Conservation (phyloP, 1,284 basidiomycete genomes). For the Anthracocystis setariae region DNA sequence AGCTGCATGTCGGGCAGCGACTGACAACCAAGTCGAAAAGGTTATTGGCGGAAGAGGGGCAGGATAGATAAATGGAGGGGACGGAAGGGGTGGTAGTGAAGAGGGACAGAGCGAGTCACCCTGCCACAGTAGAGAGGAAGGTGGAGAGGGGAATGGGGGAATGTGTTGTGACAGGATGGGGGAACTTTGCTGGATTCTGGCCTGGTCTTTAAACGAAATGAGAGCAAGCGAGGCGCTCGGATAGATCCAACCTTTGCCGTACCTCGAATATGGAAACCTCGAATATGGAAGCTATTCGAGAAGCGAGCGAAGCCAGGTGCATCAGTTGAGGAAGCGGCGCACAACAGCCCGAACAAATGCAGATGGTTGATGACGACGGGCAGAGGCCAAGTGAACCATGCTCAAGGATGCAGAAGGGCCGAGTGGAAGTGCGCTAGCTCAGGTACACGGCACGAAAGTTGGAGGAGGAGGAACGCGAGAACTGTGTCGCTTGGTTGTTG, state of each 20-base stretch:
- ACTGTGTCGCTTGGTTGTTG: neutral
- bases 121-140: neutral
- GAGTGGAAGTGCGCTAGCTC: neutral
- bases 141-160: neutral
- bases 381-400: neutral
- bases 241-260: conserved; percentile 3
- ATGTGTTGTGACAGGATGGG: conserved; percentile 2
- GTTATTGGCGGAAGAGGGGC: neutral
- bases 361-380: neutral
- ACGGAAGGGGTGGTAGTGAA: conserved; percentile 2
- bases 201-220: conserved; percentile 13
- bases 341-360: conserved; percentile 7
- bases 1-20: conserved; percentile 33
- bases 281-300: conserved; percentile 12
- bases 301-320: conserved; percentile 46
- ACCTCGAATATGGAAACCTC: conserved; percentile 26
- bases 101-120: neutral
- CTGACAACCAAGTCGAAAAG: conserved; percentile 11
- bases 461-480: neutral
- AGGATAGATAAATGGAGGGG: neutral
- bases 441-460: conserved; percentile 5
- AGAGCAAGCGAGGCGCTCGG: conserved; percentile 1
- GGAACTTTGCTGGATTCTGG: conserved; percentile 1
- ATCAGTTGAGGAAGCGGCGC: conserved; percentile 9
- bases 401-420: neutral